These are phyloP conservation scores for Pseudozyma sp. DNA, from an alignment of 1,284 basidiomycete genomes.

Conservation along the genomic window DNA sequence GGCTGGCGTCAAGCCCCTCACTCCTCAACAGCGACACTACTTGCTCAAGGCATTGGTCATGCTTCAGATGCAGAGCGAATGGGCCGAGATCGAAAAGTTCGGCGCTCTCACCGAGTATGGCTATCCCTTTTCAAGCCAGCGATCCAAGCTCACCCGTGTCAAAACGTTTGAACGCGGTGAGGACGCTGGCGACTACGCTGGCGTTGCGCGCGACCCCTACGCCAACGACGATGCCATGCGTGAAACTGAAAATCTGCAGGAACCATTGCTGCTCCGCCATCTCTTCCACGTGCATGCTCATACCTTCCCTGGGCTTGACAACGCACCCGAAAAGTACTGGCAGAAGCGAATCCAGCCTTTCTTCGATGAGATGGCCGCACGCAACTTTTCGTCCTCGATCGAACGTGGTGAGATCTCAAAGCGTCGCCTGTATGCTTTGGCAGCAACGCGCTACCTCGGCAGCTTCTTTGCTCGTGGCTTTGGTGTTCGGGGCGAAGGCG, in stretches of 20 bases:
- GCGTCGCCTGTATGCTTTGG: conserved; percentile 59
- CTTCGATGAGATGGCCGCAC: conserved; percentile 61
- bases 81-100: conserved; percentile 58
- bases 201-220: conserved; percentile 58
- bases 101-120: conserved; percentile 64
- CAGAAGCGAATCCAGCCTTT: conserved; percentile 65
- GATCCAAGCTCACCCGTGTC: conserved; percentile 53
- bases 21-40: conserved; percentile 65
- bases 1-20: conserved; percentile 38
- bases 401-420: conserved; percentile 62
- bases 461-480: conserved; percentile 64
- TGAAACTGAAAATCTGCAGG: conserved; percentile 52
- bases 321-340: conserved; percentile 64
- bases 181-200: conserved; percentile 46
- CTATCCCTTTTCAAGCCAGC: conserved; percentile 60
- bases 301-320: conserved; percentile 59
- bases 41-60: conserved; percentile 65
- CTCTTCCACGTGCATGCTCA: conserved; percentile 66
- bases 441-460: conserved; percentile 62
- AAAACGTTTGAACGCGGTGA: conserved; percentile 53
- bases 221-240: conserved; percentile 56
- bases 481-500: conserved; percentile 63
- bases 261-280: conserved; percentile 64
- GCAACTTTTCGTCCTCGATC: conserved; percentile 59
- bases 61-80: conserved; percentile 66